Base-by-base conservation (phyloP, 164 flowering plant genomes). In the Vitis riparia region DNA sequence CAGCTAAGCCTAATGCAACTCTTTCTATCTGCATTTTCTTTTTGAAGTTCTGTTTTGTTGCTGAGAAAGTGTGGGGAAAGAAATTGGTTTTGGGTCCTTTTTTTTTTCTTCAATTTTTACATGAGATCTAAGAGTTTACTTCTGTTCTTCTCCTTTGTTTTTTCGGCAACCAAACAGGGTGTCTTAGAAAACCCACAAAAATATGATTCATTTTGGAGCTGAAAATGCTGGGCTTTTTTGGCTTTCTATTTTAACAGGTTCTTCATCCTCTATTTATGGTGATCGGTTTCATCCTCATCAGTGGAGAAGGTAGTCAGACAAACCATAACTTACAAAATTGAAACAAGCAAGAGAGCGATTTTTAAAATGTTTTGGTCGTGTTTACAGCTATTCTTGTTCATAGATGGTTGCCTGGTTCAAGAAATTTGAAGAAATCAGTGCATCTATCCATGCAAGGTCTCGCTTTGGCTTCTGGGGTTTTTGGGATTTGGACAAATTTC, bases 261-360 rank as follows among this genome's bases (percentile, higher is more conserved):
- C 85, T 92, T 71, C 98, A 94, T 81, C 97, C 97, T 67, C 70
- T 92, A 64, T 66, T 92, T 5, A 94, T 94, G 98, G 97, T 94
- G 77, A 92, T 94, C 52, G 98, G 98, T 23, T 88, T 94, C 76
- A 89, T 92, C 65, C 75, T 92, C 59, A 76, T 92, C 59, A 92
- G 97, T 82, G 98, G 98, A 77, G 98, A 94, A 91, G 97, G 98
- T 94, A 83, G 19, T 17, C n/a, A n/a, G 19, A 17, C 2, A 73
- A 63, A 52, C 63, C 51, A 14, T 12, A 53, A 16, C 17, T 53
- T n/a, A 13, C 47, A 49, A 65, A n/a, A 5, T 57, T 14, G 9
- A 14, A 14, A 19, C 60, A 23, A 53, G 0, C 68, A 27, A 11
- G 47, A 15, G 15, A 15, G 59, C 52, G 30, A 37, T 37, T n/a